Percentiles rank a stretch among this genome's conserved stretches.
Conservation (phyloP, 1,139 yeast species). For the Suzukiozyma palmioleophila region DNA sequence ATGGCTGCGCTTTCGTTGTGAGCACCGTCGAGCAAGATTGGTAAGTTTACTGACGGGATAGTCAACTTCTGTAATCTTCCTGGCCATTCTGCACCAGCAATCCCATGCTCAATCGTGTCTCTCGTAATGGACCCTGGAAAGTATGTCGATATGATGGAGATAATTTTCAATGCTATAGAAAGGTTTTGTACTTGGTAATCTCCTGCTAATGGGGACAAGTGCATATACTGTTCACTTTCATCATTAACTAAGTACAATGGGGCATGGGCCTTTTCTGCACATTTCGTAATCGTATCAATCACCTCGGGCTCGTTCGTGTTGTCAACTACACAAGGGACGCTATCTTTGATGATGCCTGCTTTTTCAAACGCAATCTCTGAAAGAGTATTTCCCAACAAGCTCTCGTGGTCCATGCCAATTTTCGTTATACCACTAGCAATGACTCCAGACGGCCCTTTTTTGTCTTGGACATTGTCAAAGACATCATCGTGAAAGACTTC, state of each 20-base stretch:
- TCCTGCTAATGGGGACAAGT: constrained; percentile 60
- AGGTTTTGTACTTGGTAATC: constrained; percentile 68
- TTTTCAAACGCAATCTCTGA: constrained; percentile 67
- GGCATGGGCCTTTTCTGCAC: constrained; percentile 16
- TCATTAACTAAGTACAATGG: constrained; percentile 16
- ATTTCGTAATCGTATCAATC: constrained; percentile 33
- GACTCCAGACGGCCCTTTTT: constrained; percentile 28
- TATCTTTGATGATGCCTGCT: constrained; percentile 73
- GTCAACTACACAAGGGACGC: constrained; percentile 67
- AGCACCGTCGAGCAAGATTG: constrained; percentile 79
- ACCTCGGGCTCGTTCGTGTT: constrained; percentile 56
- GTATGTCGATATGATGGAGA: constrained; percentile 31
- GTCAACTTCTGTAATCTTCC: constrained; percentile 53
- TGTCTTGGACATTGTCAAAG: too few species aligned
- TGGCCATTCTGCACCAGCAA: constrained; percentile 52
- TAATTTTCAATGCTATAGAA: constrained; percentile 60
- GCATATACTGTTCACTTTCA: constrained; percentile 12
- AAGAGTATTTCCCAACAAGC: constrained; percentile 62
- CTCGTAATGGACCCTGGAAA: constrained; percentile 18
- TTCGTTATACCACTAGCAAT: constrained; percentile 74
- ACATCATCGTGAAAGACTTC: too few species aligned
- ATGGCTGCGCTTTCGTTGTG: constrained; percentile 83
- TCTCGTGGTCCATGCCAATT: constrained; percentile 81
- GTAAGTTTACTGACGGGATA: constrained; percentile 20
- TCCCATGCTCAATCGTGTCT: constrained; percentile 44